Evolutionary conservation across 257 asterid genomes (phyloP), one percentile per base, ranked within the genome.

Genomic region (Solanum chiquidenum): DNA sequence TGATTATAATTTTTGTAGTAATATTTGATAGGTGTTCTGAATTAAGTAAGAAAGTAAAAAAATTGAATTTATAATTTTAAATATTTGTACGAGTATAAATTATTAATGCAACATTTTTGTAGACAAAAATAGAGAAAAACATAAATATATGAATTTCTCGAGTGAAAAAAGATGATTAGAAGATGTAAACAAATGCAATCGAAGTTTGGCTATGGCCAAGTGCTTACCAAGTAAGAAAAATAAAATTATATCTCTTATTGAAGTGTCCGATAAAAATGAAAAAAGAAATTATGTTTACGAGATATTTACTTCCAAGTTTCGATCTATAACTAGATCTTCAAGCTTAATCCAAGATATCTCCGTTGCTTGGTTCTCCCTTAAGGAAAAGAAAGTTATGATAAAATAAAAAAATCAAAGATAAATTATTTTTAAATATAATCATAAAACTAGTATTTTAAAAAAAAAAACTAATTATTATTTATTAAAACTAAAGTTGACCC

Each of bases 251-350:
- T 2, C 0, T 68, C 0, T 27, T 27, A 52, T 52, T 52, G 1
- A 16, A 52, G 9, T 52, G 1, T 27, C 0, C 1, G 12, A 68
- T 12, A n/a, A 25, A n/a, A 0, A n/a, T 1, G 1, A 64, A n/a
- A 1, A 68, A 68, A 27, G 0, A 5, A 27, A 2, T 0, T 0
- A 66, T 66, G 12, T 10, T 64, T 64, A 66, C 0, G 0, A 27
- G 12, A 46, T 12, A 27, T 23, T 3, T 5, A 1, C 0, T 12
- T 27, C 0, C 0, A 0, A 60, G 0, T 25, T 11, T 1, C 1
- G 0, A 60, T 9, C 0, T 14, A 14, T 49, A 27, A 68, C 6
- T 2, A 25, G 2, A 66, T 25, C 9, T 2, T 25, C 9, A 66
- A 64, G 20, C 0, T 25, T 25, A 64, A 23, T 62, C n/a, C 7